Evolutionary conservation across 2,329 filamentous ascomycete species (phyloP), one percentile per base, ranked within the genome.

Genomic region (Exophiala dermatitidis): DNA sequence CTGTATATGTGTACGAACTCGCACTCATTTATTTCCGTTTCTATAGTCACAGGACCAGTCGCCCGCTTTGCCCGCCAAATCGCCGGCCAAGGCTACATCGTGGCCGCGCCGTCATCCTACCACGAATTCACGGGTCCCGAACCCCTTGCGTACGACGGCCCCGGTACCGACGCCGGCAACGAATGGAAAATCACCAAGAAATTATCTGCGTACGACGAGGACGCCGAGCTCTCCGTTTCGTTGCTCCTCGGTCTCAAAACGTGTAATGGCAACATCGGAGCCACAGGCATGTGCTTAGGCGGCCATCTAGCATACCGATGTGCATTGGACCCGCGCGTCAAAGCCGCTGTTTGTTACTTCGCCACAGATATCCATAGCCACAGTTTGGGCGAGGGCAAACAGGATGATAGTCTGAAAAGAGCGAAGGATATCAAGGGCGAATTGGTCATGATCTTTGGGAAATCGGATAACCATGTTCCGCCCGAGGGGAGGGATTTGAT

Each of bases 41-140:
- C 19, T 50, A 37, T 58, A 90, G 90, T 96, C 12, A 95, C 90
- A 54, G 90, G 90, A 1, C 90, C 90, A 1, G 90, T 96, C 29
- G 80, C 85, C 56, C 84, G 91, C 49, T 95, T 96, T 65, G 89
- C 88, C 48, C 83, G 90, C 56, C 90, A 95, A 69, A 95, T 96
- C 64, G 88, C 89, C 37, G 86, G 88, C 2, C 88, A 95, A 61
- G 91, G 90, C 65, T 96, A 94, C 74, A 94, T 96, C 62, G 90
- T 91, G 61, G 90, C 87, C 6, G 90, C 90, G 0, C 89, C 90
- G 0, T 93, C 87, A 34, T 90, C 85, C 32, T 96, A 95, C 71
- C 90, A 96, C 68, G 90, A 96, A 70, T 96, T 96, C 72, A 88
- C 84, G 1, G 86, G 86, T 3, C 88, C 90, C 0, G 88, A 91